These are phyloP conservation scores for Syzygium aromaticum DNA, from an alignment of 345 rosid species.

Conservation along the genomic window DNA sequence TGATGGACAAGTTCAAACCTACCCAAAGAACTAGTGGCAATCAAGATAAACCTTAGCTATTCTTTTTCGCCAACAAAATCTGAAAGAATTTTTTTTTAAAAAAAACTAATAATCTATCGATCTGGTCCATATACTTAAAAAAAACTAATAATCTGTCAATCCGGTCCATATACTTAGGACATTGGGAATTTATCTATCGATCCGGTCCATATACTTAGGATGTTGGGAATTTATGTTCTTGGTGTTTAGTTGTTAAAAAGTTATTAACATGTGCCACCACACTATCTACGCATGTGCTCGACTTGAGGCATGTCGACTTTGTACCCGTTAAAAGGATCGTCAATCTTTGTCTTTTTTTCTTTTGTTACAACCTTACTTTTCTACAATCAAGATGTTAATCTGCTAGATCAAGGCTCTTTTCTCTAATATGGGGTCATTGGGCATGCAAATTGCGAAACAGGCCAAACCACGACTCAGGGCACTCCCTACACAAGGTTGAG, in stretches of 20 bases:
- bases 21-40: neutral
- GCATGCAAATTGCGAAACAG: constrained; percentile 10
- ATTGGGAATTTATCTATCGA: neutral
- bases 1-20: neutral
- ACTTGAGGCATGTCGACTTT: neutral
- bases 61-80: too few relatives aligned
- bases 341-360: too few relatives aligned
- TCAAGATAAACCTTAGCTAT: neutral
- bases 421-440: neutral
- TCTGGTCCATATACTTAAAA: too few relatives aligned
- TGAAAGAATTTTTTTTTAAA: too few relatives aligned
- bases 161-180: neutral
- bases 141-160: too few relatives aligned
- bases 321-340: neutral
- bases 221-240: neutral
- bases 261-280: neutral
- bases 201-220: neutral
- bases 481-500: constrained; percentile 27
- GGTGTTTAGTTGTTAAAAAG: neutral
- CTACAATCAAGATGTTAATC: neutral
- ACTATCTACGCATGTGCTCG: neutral
- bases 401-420: neutral
- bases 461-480: constrained; percentile 12
- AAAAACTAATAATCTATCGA: too few relatives aligned
- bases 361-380: neutral